phyloP scores from a whole-genome alignment of 305 asterid genomes.

The Solanum aculeatissimum region DNA sequence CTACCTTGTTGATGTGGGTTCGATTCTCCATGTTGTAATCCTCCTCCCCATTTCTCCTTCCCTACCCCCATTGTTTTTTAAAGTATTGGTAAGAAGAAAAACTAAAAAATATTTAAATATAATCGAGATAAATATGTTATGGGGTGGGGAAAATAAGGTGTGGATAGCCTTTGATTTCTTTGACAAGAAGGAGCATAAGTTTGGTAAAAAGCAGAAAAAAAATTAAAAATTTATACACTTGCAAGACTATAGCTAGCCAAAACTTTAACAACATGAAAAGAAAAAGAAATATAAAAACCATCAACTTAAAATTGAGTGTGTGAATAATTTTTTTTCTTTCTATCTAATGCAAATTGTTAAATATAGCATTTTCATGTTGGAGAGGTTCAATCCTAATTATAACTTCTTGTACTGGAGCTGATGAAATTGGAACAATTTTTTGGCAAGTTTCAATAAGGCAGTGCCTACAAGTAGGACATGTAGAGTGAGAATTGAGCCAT shows the following conservation, averaged over 20 bases:
- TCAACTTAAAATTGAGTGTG: not conserved
- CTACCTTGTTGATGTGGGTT: too few relatives aligned
- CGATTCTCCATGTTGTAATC: too few relatives aligned
- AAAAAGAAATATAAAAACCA: not conserved
- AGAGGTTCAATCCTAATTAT: not conserved
- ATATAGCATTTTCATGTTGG: not conserved
- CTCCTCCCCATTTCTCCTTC: too few relatives aligned
- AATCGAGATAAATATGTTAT: too few relatives aligned
- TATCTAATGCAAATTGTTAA: not conserved
- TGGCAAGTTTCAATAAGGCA: not conserved
- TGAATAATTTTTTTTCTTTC: not conserved
- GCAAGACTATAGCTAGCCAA: not conserved
- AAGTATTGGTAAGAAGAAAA: too few relatives aligned
- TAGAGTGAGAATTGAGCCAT: not conserved
- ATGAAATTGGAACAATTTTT: not conserved
- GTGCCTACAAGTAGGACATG: slow-evolving; percentile 4
- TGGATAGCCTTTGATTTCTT: not conserved
- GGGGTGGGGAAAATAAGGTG: too few relatives aligned
- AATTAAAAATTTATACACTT: not conserved
- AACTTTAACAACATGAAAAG: not conserved
- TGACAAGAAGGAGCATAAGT: not conserved
- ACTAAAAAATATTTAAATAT: too few relatives aligned
- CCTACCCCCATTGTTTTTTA: too few relatives aligned
- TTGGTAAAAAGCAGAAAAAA: not conserved
- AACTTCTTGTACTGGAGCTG: not conserved